These are phyloP conservation scores for Phytophthora parvispora DNA, from an alignment of 352 stramenopile genomes.

Conservation along the genomic window DNA sequence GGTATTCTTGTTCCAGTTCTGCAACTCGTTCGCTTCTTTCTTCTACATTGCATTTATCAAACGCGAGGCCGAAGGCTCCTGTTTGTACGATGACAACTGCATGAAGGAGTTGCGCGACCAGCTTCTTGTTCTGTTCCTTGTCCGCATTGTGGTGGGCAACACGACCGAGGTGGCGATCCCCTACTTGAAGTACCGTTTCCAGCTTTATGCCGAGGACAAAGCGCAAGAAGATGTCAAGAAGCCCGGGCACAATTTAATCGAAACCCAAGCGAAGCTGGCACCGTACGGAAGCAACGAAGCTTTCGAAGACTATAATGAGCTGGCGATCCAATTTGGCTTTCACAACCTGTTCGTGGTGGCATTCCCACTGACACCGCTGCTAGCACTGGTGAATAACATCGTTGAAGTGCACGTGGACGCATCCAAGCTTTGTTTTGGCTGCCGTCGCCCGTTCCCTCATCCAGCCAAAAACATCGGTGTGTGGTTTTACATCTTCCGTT, in stretches of 20 bases:
- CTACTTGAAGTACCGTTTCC: conserved; percentile 70
- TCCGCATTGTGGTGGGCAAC: conserved; percentile 93
- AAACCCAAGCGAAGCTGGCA: conserved; percentile 73
- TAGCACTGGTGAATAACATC: conserved; percentile 91
- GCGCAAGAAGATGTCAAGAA: conserved; percentile 38
- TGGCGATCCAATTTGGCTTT: conserved; percentile 96
- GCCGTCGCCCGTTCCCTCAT: conserved; percentile 76
- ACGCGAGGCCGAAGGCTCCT: conserved; percentile 56
- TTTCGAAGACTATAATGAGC: conserved; percentile 90
- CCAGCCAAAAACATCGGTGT: conserved; percentile 89
- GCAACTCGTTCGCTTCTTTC: conserved; percentile 96
- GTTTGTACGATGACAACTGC: conserved; percentile 73
- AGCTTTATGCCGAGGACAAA: conserved; percentile 48
- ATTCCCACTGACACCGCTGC: conserved; percentile 92
- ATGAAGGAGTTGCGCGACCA: conserved; percentile 91
- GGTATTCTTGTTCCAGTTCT: conserved; percentile 98
- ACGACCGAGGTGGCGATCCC: conserved; percentile 86
- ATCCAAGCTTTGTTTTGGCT: conserved; percentile 60
- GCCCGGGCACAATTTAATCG: conserved; percentile 65
- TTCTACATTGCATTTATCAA: conserved; percentile 95
- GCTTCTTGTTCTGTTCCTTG: conserved; percentile 91
- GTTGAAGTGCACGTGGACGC: conserved; percentile 92
- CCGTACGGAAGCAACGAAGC: conserved; percentile 78
- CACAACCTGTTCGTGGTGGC: conserved; percentile 94
- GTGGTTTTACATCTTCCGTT: conserved; percentile 87